A percentile compares a stretch with the other conserved stretches of the same genome.
Conservation (phyloP, 441 rosid genomes). For the Euphorbia celastroides region DNA sequence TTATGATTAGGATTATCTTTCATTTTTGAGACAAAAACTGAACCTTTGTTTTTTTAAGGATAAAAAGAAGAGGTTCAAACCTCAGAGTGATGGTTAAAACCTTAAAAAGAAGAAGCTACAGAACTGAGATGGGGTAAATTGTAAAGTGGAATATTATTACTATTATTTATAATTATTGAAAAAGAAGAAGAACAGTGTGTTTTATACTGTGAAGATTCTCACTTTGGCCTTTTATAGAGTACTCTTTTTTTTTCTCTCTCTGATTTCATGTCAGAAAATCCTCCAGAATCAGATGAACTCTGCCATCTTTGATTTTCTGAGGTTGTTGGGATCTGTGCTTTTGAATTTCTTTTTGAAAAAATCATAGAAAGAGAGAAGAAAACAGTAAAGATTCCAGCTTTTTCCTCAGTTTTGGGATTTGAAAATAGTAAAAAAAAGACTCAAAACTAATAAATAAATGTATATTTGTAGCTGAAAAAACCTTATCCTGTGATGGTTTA, state of each 20-base stretch:
- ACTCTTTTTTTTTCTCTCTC: constrained; percentile 20
- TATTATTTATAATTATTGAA: background rate
- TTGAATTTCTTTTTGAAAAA: constrained; percentile 15
- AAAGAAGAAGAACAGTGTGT: constrained; percentile 1
- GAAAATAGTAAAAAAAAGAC: constrained; percentile 2
- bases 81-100: constrained; percentile 29
- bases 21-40: constrained; percentile 19
- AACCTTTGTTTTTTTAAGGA: background rate
- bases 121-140: constrained; percentile 35
- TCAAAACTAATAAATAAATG: too few species aligned
- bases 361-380: constrained; percentile 16
- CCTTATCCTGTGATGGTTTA: constrained; percentile 75
- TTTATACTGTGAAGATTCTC: constrained; percentile 40
- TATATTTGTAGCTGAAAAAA: too few species aligned
- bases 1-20: constrained; percentile 22
- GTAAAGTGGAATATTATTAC: constrained; percentile 31
- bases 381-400: constrained; percentile 32
- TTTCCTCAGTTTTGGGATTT: constrained; percentile 40
- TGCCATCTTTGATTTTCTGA: constrained; percentile 38
- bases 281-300: constrained; percentile 31
- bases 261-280: constrained; percentile 44
- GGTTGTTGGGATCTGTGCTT: constrained; percentile 55
- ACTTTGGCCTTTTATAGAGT: constrained; percentile 23
- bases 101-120: background rate
- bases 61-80: constrained; percentile 14